phyloP scores from a whole-genome alignment of 306 rosid genomes.

The Quercus ilex region DNA sequence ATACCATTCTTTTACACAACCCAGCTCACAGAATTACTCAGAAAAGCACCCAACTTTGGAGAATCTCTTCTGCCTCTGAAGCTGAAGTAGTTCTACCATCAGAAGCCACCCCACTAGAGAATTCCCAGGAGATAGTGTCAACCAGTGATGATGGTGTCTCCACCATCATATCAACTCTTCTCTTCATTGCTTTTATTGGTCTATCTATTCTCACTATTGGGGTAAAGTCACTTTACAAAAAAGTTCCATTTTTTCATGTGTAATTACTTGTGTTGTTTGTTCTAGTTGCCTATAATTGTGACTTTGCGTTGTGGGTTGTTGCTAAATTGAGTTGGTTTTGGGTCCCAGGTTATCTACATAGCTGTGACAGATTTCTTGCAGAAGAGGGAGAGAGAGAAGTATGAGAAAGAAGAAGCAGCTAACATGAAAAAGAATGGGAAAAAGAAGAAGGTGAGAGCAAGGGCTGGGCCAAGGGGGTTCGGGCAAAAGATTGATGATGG shows the following conservation, averaged over 20 bases:
- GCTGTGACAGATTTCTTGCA: constrained; percentile 77
- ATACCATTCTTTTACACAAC: constrained; percentile 8
- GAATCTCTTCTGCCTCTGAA: constrained; percentile 36
- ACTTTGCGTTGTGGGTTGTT: background rate
- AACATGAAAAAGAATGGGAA: constrained; percentile 39
- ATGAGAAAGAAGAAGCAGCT: constrained; percentile 66
- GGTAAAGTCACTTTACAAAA: constrained; percentile 32
- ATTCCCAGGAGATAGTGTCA: constrained; percentile 48
- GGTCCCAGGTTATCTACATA: constrained; percentile 66
- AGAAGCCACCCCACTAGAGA: constrained; percentile 40
- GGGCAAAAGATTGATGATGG: constrained; percentile 64
- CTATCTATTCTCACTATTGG: constrained; percentile 71
- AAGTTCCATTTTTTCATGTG: background rate
- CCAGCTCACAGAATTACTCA: constrained; percentile 17
- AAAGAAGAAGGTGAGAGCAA: constrained; percentile 48
- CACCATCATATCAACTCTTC: constrained; percentile 50
- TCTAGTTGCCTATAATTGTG: background rate
- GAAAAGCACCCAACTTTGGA: constrained; percentile 12
- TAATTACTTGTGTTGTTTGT: background rate
- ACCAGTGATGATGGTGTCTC: constrained; percentile 43
- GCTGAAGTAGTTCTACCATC: constrained; percentile 35
- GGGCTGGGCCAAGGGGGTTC: constrained; percentile 72
- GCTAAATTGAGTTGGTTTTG: background rate
- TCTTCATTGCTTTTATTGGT: constrained; percentile 69
- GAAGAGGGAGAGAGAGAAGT: constrained; percentile 85